Evolutionary conservation across 495 filamentous ascomycete species (phyloP), one percentile per base, ranked within the genome.

Genomic region (Lepraria neglecta): DNA sequence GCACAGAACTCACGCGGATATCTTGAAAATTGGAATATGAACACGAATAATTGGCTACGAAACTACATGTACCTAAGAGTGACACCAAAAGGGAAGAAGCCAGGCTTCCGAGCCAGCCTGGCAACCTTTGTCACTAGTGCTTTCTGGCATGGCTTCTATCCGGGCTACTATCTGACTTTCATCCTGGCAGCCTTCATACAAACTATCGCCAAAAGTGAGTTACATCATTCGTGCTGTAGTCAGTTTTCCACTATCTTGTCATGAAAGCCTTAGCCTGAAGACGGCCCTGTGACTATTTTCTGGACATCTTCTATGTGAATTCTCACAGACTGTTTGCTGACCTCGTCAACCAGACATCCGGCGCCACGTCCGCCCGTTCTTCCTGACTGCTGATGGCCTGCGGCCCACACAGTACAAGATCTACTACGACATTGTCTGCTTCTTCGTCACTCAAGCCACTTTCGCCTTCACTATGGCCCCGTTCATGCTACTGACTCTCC

Each of bases 71-170:
- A 97, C 70, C 78, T 98, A 45, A 87, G 94, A 19, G 95, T 98
- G 3, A 98, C 94, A 5, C 94, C 94, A 4, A 88, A 88, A 65
- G 94, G 94, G 55, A 94, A 89, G 79, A 98, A 97, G 71, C 94
- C 94, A 10, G 94, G 94, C 3, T 98, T 98, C 77, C 80, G 92
- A 54, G 95, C 94, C 38, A 96, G 87, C 69, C 73, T 98, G 79
- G 92, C 91, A 3, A 98, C 94, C 0, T 98, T 98, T 68, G 82
- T 83, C 9, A 97, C 94, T 33, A 91, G 87, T 65, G 94, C 94
- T 1, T 88, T 97, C 70, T 98, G 94, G 94, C 94, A 98, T 72
- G 94, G 94, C 19, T 97, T 97, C 75, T 94, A 94, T 64, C 94
- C 95, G 0, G 94, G 94, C 6, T 98, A 98, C 72, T 97, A 98